Conservation (phyloP, 2,329 filamentous ascomycete species). For the Phoma sp. region DNA sequence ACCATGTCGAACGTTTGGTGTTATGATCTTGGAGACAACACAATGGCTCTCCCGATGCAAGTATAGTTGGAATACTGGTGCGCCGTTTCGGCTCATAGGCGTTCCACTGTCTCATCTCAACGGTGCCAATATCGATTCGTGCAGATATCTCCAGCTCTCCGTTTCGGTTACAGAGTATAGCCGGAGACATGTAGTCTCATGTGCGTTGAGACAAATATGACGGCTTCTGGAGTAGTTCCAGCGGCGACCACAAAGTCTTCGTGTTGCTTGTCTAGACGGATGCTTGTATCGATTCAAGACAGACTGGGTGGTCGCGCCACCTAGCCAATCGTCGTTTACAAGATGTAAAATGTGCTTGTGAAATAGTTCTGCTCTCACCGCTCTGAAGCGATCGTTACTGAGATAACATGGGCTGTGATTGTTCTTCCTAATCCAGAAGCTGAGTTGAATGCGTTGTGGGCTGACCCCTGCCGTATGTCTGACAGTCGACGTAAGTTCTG, state of each 20-base stretch:
- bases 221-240: not conserved
- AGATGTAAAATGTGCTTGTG: no score
- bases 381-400: no score
- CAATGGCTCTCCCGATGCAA: no score
- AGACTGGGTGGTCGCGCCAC: no score
- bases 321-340: no score
- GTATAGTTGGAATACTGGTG: not conserved
- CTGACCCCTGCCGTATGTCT: not conserved
- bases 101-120: not conserved
- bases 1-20: not conserved
- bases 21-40: not conserved
- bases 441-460: not conserved
- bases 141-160: not conserved
- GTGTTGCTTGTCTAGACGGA: not conserved
- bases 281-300: not conserved
- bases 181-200: not conserved
- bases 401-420: no score
- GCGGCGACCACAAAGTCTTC: not conserved
- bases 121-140: not conserved
- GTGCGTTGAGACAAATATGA: not conserved
- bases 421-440: no score
- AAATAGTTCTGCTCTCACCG: no score
- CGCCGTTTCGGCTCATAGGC: not conserved
- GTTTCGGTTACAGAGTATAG: not conserved
- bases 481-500: not conserved